phyloP scores from a whole-genome alignment of 768 basidiomycete species.

The Austroboletus festivus region DNA sequence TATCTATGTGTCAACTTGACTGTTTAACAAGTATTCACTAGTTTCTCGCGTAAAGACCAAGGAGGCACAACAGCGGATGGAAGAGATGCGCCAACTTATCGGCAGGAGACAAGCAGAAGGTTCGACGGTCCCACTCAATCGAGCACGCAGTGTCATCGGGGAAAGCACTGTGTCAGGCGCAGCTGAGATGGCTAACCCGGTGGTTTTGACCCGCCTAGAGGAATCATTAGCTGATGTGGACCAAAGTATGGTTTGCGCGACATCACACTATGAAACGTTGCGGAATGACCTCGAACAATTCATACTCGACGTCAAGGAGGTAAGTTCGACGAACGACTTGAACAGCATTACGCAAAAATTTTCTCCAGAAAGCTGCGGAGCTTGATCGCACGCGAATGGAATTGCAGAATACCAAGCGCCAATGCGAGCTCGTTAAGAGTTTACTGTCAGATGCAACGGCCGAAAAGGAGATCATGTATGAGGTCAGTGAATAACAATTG shows the following conservation, averaged over 20 bases:
- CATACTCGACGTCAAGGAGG: conserved; percentile 55
- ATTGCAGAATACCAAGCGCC: conserved; percentile 64
- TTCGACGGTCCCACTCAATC: conserved; percentile 41
- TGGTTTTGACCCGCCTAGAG: conserved; percentile 38
- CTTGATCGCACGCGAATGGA: conserved; percentile 62
- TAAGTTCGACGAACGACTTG: conserved; percentile 26
- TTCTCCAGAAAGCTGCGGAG: conserved; percentile 55
- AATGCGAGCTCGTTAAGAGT: conserved; percentile 76
- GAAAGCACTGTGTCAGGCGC: conserved; percentile 16
- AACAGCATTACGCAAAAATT: not conserved
- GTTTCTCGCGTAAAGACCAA: conserved; percentile 51
- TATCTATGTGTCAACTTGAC: conserved; percentile 4
- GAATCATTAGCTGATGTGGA: conserved; percentile 58
- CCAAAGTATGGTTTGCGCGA: conserved; percentile 46
- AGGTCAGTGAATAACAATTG: conserved; percentile 48
- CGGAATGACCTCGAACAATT: conserved; percentile 49
- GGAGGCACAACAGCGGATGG: conserved; percentile 74
- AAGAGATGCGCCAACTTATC: conserved; percentile 81
- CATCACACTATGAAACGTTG: conserved; percentile 54
- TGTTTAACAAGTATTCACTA: conserved; percentile 6
- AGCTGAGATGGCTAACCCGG: conserved; percentile 15
- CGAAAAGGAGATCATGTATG: conserved; percentile 93
- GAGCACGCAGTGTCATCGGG: conserved; percentile 38
- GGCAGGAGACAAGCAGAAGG: conserved; percentile 52
- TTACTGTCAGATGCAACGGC: conserved; percentile 72